Evolutionary conservation across 2,329 filamentous ascomycete species (phyloP).

Genomic region (Teratosphaeria gauchensis): DNA sequence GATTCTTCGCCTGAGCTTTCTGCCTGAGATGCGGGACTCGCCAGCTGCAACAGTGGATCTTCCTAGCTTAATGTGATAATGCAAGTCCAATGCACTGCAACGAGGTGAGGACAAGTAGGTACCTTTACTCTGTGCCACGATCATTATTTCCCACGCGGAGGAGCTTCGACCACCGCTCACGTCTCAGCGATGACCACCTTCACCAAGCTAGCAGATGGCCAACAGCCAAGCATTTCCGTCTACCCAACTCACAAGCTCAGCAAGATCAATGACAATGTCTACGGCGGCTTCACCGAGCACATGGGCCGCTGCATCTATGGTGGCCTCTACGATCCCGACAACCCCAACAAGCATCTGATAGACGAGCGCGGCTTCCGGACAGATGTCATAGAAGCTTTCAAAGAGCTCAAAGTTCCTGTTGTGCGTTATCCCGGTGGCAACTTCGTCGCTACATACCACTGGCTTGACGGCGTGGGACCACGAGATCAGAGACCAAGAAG

Average conservation of each 20-base stretch:
- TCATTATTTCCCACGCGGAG: neutral
- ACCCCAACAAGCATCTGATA: constrained; percentile 48
- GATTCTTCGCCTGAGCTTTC: neutral
- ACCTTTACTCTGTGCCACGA: neutral
- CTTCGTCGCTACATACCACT: constrained; percentile 77
- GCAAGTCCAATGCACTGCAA: neutral
- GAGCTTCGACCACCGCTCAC: neutral
- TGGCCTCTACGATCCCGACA: constrained; percentile 72
- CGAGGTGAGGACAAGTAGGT: neutral
- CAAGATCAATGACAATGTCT: constrained; percentile 70
- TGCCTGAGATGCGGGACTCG: neutral
- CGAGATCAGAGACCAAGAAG: constrained; percentile 54
- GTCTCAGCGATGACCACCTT: constrained; percentile 56
- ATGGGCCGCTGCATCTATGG: constrained; percentile 87
- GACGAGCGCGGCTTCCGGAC: constrained; percentile 67
- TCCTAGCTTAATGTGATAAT: neutral
- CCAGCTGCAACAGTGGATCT: neutral
- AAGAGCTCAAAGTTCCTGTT: constrained; percentile 65
- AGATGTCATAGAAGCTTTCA: constrained; percentile 65
- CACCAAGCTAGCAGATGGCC: constrained; percentile 53
- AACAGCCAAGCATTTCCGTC: constrained; percentile 55
- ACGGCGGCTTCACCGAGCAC: constrained; percentile 81
- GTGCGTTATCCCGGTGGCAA: constrained; percentile 77
- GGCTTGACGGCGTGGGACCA: constrained; percentile 72
- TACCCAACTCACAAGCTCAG: constrained; percentile 56